phyloP scores from a whole-genome alignment of 768 basidiomycete species.

The Gymnopilus dilepis region DNA sequence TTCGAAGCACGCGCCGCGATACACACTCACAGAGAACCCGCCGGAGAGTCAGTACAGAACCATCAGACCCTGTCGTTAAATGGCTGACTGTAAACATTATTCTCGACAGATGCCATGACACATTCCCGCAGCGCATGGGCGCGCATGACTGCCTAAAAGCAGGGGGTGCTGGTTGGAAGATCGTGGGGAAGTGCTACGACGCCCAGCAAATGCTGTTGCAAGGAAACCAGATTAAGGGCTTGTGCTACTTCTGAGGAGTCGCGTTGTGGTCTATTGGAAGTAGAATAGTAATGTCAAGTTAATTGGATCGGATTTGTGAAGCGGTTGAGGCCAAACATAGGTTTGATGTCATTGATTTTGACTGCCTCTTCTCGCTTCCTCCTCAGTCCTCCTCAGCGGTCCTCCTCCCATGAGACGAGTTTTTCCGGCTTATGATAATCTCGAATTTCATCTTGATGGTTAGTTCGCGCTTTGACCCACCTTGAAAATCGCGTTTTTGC shows the following conservation, averaged over 20 bases:
- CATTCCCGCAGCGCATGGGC: neutral
- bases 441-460: no score
- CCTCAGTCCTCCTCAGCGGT: no score
- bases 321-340: no score
- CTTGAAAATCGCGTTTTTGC: no score
- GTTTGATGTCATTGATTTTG: no score
- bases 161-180: neutral
- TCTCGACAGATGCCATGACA: neutral
- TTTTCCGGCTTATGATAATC: no score
- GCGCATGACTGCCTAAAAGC: neutral
- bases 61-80: no score
- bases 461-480: no score
- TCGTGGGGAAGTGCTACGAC: neutral
- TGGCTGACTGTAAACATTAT: neutral
- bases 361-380: no score
- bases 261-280: neutral
- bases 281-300: no score
- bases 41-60: conserved; percentile 4
- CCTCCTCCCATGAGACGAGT: no score
- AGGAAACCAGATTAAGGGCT: conserved; percentile 1
- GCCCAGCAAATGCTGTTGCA: conserved; percentile 6
- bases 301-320: no score
- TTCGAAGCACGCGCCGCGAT: conserved; percentile 1
- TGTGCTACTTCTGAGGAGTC: conserved; percentile 1
- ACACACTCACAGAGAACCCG: neutral